Base-by-base conservation (phyloP, 352 stramenopile genomes). In the Saprolegnia parasitica region DNA sequence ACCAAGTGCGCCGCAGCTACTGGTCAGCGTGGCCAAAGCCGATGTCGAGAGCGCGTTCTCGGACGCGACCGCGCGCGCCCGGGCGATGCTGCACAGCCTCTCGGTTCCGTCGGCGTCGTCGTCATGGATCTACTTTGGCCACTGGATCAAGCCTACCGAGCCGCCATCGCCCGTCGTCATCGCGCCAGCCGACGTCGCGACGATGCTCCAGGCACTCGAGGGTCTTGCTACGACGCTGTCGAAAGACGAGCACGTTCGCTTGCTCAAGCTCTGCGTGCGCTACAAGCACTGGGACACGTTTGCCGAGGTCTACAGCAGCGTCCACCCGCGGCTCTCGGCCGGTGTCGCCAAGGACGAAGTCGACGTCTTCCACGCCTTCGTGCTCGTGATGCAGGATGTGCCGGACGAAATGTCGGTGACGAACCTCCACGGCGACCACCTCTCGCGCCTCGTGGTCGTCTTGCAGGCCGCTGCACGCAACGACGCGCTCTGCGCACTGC, bases 31-130 rank as follows among this genome's bases (percentile, higher is more conserved):
- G 13, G 35, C 63, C 24, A 70, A 47, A 62, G 49, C 18, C 20
- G 63, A 70, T 20, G 26, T 70, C 46, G 42, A 70, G n/a, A 24
- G n/a, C 10, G 46, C 63, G 10, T 70, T 70, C 39, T 26, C 63
- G 21, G 55, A 56, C 24, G n/a, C 49, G 5, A 23, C 32, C 20
- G 21, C 63, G 4, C 32, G 54, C 16, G 15, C 61, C 18, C 23
- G n/a, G 15, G 47, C 47, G 5, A 56, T 63, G 15, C 20, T 61
- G 9, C 11, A 18, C 5, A 26, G 13, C 24, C 23, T 70, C 9
- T 23, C n/a, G 5, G 20, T 32, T 3, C 23, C 32, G 54, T 62
- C 10, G 39, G 6, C 46, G 21, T 24, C 21, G 21, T 24, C 21
- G 45, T 39, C 5, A 20, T 61, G 21, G 45, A 5, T 35, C 20